Evolutionary conservation across 2,329 filamentous ascomycete species (phyloP).

Genomic region (Exophiala aquamarina): DNA sequence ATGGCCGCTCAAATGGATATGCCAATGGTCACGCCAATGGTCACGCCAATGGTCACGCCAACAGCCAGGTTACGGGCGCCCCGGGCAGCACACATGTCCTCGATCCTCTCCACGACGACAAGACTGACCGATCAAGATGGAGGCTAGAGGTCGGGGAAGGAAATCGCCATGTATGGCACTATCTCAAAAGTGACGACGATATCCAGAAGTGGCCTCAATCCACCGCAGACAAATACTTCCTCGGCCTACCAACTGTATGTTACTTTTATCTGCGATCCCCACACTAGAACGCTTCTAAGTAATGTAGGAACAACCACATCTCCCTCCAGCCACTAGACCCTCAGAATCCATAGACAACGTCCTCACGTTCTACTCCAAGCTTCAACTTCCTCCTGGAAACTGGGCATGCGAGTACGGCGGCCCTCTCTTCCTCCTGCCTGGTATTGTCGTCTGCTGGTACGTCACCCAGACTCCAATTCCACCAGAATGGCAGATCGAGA

Average conservation of each 20-base stretch:
- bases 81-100: background rate
- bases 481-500: conserved; percentile 76
- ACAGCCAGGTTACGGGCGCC: background rate
- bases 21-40: conserved; percentile 9
- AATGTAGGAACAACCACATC: conserved; percentile 67
- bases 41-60: conserved; percentile 13
- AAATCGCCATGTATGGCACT: conserved; percentile 92
- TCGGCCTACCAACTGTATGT: conserved; percentile 75
- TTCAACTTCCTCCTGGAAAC: conserved; percentile 85
- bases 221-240: conserved; percentile 81
- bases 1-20: conserved; percentile 6
- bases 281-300: conserved; percentile 6
- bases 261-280: conserved; percentile 11
- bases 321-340: conserved; percentile 69
- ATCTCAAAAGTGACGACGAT: conserved; percentile 71
- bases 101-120: conserved; percentile 31
- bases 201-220: conserved; percentile 79
- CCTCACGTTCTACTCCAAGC: conserved; percentile 80
- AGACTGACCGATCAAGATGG: conserved; percentile 82
- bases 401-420: conserved; percentile 98
- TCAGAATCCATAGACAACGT: conserved; percentile 79
- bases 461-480: conserved; percentile 86
- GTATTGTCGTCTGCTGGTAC: conserved; percentile 82
- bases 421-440: conserved; percentile 91
- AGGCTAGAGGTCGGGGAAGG: conserved; percentile 72